Base-by-base conservation (phyloP, 148 eudicot species). In the Arctostaphylos glauca region DNA sequence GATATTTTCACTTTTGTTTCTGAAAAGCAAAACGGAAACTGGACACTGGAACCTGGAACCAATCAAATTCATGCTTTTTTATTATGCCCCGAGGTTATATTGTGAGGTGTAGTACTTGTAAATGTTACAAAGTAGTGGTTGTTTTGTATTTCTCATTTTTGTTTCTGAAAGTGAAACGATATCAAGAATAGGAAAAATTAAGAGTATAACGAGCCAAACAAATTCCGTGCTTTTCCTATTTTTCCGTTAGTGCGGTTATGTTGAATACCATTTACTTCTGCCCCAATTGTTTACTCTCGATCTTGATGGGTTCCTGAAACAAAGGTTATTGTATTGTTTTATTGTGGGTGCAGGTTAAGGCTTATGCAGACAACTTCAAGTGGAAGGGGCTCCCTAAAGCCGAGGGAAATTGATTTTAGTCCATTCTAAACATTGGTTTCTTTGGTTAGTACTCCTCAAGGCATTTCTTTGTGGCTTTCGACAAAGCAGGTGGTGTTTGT, bases 301-400 rank as follows among this genome's bases (percentile, higher is more conserved):
- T 25, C 46, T 76, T 15, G n/a, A 52, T 52, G 78, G 50, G 59
- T n/a, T 52, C 44, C 9, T 5, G 58, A 4, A 75, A 50, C 3
- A 0, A 9, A 25, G 79, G 60, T 18, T 23, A 25, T n/a, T 76
- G 5, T 25, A 23, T 25, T 76, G 19, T 76, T 52, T 18, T 79
- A 10, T 74, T 62, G 10, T 25, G 66, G 43, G 25, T 87, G 81
- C 86, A 90, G 93, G 81, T 74, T 46, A 90, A 87, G 87, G 81
- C 93, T 77, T 90, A 90, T 83, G 90, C 93, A 41, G 91, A 90
- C 84, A 90, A 90, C 89, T 90, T 90, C 86, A 90, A 89, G 83
- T 90, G 93, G 93, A 90, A 90, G 89, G 93, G 93, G 21, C 90
- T 67, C 81, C 87, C 90, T 0, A 74, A 87, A 81, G 31, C 89